Evolutionary conservation across 805 yeast species (phyloP), one percentile per base, ranked within the genome.

Genomic region (Pichia paraexigua): DNA sequence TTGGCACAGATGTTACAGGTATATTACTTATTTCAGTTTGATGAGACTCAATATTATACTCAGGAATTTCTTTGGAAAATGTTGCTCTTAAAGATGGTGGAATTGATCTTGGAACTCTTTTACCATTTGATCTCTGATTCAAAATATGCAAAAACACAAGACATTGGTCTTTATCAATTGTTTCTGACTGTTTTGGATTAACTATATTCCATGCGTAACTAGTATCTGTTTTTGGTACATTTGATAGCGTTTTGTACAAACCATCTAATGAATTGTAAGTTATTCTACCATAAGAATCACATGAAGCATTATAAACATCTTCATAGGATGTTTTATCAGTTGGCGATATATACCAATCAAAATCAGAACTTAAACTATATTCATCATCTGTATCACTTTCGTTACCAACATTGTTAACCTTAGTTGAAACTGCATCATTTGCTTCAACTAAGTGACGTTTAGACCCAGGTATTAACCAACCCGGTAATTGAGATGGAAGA

Each of bases 331-430:
- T 59, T 62, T 83, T 81, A 62, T 94, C 98, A 11, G 82, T 77
- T 22, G 97, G 98, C 5, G 96, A 82, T 58, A 94, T 90, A 70
- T 94, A 94, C 99, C 99, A 94, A 65, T 91, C 96, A 63, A 94
- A 88, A 60, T 83, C 87, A 40, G 81, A 76, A 44, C 82, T 74
- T 47, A 80, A 68, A 30, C 75, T 65, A 22, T 80, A 78, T 43
- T 85, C 92, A 47, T 84, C 89, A 47, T 83, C 88, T 25, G 76
- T 85, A 49, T 79, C 81, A 42, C 58, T 55, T 40, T 50, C 53
- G 28, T 45, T 72, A 53, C 69, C 73, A 50, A 58, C 53, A 2
- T 61, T 63, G 25, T 54, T 60, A 27, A 57, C 48, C 35, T 62
- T 63, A 28, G 59, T 57, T 54, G 62, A 57, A 57, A 82, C 73